Percentiles rank a stretch among this genome's conserved stretches.
Conservation (phyloP, 164 flowering plant genomes). For the Vitis labrusca region DNA sequence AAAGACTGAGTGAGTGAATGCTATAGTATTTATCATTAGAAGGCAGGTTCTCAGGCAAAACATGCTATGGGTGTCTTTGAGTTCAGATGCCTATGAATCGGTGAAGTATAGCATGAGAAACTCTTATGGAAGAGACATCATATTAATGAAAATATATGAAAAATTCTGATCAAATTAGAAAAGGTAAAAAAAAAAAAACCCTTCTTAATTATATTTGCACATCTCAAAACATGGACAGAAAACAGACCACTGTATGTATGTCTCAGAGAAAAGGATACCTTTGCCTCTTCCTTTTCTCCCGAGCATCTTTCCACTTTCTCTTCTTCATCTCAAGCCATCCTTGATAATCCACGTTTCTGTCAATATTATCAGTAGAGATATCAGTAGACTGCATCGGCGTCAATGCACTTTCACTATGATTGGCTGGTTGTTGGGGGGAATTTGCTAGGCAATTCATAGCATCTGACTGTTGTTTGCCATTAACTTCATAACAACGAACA, state of each 20-base stretch:
- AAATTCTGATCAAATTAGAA: background rate
- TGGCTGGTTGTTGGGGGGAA: constrained; percentile 19
- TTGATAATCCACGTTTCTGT: constrained; percentile 76
- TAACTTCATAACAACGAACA: constrained; percentile 60
- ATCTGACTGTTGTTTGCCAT: constrained; percentile 25
- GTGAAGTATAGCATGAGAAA: background rate
- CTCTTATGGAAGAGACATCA: background rate
- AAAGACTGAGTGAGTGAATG: too few relatives aligned
- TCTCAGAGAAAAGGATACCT: constrained; percentile 40
- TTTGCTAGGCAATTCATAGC: constrained; percentile 18
- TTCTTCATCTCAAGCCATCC: constrained; percentile 92
- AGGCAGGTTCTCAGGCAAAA: too few relatives aligned
- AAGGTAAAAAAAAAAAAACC: too few relatives aligned
- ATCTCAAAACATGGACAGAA: background rate
- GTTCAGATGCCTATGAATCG: too few relatives aligned
- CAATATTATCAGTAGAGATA: constrained; percentile 37
- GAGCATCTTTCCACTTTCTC: constrained; percentile 81
- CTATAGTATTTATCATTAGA: too few relatives aligned
- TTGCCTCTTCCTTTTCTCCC: constrained; percentile 76
- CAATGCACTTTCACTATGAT: constrained; percentile 17
- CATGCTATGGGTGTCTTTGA: too few relatives aligned
- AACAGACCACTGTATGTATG: background rate
- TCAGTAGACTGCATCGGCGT: constrained; percentile 19
- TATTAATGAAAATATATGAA: background rate
- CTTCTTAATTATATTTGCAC: background rate